phyloP scores from a whole-genome alignment of 73 alveolate species.

The Stentor coeruleus region DNA sequence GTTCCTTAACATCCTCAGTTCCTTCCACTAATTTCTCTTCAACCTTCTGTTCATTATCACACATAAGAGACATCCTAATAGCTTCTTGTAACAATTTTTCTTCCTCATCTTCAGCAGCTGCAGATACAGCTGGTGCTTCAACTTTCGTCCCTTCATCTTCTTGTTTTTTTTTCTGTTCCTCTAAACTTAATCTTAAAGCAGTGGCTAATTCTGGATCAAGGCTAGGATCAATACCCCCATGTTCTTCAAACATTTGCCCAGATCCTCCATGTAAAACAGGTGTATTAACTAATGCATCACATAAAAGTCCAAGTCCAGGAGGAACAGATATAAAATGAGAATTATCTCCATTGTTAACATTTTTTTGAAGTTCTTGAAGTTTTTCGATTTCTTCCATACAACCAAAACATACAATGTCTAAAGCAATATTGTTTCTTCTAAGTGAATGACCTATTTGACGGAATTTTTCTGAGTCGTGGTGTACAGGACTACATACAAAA shows the following conservation, averaged over 20 bases:
- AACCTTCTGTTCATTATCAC: background rate
- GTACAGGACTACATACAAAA: slow-evolving; percentile 89
- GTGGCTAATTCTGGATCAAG: slow-evolving; percentile 82
- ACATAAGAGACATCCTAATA: slow-evolving; percentile 4
- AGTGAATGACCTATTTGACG: slow-evolving; percentile 73
- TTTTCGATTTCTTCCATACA: slow-evolving; percentile 68
- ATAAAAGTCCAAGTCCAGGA: slow-evolving; percentile 65
- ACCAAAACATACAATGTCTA: slow-evolving; percentile 88
- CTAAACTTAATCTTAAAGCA: slow-evolving; percentile 43
- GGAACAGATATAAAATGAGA: slow-evolving; percentile 81
- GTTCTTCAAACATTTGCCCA: slow-evolving; percentile 33
- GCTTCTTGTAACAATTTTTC: slow-evolving; percentile 20
- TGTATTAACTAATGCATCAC: slow-evolving; percentile 49
- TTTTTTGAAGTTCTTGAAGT: slow-evolving; percentile 56
- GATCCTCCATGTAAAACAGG: slow-evolving; percentile 23
- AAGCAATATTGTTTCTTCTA: slow-evolving; percentile 84
- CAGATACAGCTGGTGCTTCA: slow-evolving; percentile 13
- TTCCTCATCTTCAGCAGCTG: slow-evolving; percentile 25
- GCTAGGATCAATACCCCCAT: slow-evolving; percentile 83
- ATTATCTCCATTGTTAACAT: slow-evolving; percentile 62
- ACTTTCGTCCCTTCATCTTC: slow-evolving; percentile 24
- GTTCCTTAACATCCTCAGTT: slow-evolving; percentile 1
- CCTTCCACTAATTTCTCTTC: slow-evolving; percentile 29
- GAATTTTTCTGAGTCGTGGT: slow-evolving; percentile 47
- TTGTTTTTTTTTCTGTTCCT: slow-evolving; percentile 33